Percentiles rank a stretch among this genome's conserved stretches.
Conservation (phyloP, 192 early-diverging fungal species). For the Podila epicladia region DNA sequence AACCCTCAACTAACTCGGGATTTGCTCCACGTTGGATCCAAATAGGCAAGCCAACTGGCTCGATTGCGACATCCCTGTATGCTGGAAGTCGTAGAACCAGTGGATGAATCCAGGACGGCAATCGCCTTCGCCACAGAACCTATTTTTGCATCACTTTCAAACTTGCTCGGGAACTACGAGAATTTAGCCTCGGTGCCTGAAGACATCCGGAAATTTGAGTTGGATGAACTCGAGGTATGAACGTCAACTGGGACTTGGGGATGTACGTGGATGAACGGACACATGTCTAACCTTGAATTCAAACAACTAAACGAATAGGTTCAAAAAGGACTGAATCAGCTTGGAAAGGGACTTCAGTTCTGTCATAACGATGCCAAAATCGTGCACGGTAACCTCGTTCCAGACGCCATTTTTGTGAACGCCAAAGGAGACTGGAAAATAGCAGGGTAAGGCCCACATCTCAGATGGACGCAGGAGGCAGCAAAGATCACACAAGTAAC, state of each 20-base stretch:
- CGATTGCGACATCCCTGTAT: constrained; percentile 83
- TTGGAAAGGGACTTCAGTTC: constrained; percentile 79
- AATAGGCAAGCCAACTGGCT: constrained; percentile 67
- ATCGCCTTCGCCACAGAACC: constrained; percentile 85
- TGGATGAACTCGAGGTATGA: constrained; percentile 80
- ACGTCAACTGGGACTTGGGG: background rate
- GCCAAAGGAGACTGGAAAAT: constrained; percentile 87
- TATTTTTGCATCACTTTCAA: constrained; percentile 68
- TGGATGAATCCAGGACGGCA: constrained; percentile 70
- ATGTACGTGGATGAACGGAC: no score
- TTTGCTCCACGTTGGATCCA: background rate
- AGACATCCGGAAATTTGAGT: constrained; percentile 65
- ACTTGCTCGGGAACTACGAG: constrained; percentile 66
- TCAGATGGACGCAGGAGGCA: background rate
- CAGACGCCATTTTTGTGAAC: constrained; percentile 80
- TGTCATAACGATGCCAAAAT: constrained; percentile 76
- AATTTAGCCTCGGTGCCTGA: constrained; percentile 52
- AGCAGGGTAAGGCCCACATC: constrained; percentile 60
- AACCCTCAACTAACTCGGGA: no score
- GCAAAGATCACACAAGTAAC: background rate
- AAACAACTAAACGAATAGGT: constrained; percentile 50
- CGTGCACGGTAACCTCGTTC: constrained; percentile 79
- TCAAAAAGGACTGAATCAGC: constrained; percentile 81
- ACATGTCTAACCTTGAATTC: background rate
- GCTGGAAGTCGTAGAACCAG: constrained; percentile 78